Conservation (phyloP, 2,329 filamentous ascomycete genomes). For the Cryphonectria parasitica region DNA sequence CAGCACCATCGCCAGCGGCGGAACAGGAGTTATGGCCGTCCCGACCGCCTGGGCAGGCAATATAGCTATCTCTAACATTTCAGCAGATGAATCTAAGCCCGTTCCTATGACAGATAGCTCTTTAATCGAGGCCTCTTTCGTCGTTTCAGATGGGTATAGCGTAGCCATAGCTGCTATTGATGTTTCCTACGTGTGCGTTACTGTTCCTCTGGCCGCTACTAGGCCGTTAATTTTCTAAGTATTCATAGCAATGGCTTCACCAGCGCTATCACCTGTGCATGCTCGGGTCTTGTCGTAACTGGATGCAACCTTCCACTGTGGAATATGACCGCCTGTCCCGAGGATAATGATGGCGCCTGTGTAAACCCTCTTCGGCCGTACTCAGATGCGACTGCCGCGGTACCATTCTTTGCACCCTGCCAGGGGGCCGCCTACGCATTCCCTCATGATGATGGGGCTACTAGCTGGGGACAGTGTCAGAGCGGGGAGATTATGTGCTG, state of each 20-base stretch:
- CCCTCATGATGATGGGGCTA: too few relatives aligned
- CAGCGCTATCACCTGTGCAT: constrained; percentile 31
- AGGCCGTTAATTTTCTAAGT: not conserved
- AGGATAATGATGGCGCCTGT: too few relatives aligned
- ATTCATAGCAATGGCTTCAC: constrained; percentile 29
- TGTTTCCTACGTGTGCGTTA: constrained; percentile 33
- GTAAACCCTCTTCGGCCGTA: too few relatives aligned
- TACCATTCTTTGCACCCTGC: too few relatives aligned
- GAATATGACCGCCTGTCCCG: too few relatives aligned
- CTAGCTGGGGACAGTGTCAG: too few relatives aligned
- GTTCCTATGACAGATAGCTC: not conserved
- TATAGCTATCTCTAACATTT: constrained; percentile 22
- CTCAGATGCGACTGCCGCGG: too few relatives aligned
- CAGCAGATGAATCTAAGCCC: constrained; percentile 2
- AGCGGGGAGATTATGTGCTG: too few relatives aligned
- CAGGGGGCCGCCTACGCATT: too few relatives aligned
- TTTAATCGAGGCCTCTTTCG: constrained; percentile 29
- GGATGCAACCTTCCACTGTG: constrained; percentile 33
- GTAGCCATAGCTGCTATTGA: constrained; percentile 29
- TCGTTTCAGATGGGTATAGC: constrained; percentile 10
- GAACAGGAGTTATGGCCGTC: constrained; percentile 22
- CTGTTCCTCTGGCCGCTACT: not conserved
- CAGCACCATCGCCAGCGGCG: constrained; percentile 26
- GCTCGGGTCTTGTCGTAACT: constrained; percentile 26
- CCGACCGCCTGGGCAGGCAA: constrained; percentile 31